A percentile compares a stretch with the other conserved stretches of the same genome.
phyloP scores from a whole-genome alignment of 176 grass and related monocot species.

The Ensete ventricosum region DNA sequence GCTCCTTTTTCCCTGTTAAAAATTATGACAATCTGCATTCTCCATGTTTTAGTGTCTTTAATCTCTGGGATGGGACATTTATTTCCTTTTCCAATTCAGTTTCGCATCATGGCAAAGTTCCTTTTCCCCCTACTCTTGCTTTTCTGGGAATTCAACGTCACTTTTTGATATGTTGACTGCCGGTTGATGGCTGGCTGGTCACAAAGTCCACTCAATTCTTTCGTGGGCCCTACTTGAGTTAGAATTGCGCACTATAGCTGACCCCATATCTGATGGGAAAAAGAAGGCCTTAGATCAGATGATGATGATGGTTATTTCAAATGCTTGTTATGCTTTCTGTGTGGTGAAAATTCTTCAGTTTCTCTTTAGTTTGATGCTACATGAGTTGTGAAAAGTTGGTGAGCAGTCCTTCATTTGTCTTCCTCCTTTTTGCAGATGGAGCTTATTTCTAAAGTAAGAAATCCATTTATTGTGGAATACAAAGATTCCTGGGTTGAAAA shows the following conservation, averaged over 20 bases:
- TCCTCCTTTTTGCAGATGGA: slow-evolving; percentile 58
- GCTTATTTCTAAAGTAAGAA: slow-evolving; percentile 77
- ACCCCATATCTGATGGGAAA: neutral
- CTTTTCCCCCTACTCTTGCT: too few relatives aligned
- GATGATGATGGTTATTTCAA: neutral
- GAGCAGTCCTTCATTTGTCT: neutral
- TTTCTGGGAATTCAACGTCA: neutral
- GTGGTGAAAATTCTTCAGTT: neutral
- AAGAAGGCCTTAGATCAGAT: neutral
- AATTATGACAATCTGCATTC: neutral
- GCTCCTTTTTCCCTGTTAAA: neutral
- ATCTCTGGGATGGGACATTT: neutral
- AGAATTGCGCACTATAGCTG: neutral
- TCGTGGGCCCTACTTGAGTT: neutral
- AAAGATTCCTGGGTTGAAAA: slow-evolving; percentile 97
- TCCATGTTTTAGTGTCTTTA: neutral
- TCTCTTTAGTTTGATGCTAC: neutral
- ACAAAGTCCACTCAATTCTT: too few relatives aligned
- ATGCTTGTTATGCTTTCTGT: neutral
- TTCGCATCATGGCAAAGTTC: neutral
- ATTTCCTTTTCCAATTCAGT: neutral
- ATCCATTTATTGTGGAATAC: slow-evolving; percentile 91
- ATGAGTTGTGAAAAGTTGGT: neutral
- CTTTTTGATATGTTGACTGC: neutral
- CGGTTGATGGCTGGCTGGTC: neutral